Evolutionary conservation across 352 stramenopile species (phyloP).

Genomic region (Stephanocyclus meneghinianus): DNA sequence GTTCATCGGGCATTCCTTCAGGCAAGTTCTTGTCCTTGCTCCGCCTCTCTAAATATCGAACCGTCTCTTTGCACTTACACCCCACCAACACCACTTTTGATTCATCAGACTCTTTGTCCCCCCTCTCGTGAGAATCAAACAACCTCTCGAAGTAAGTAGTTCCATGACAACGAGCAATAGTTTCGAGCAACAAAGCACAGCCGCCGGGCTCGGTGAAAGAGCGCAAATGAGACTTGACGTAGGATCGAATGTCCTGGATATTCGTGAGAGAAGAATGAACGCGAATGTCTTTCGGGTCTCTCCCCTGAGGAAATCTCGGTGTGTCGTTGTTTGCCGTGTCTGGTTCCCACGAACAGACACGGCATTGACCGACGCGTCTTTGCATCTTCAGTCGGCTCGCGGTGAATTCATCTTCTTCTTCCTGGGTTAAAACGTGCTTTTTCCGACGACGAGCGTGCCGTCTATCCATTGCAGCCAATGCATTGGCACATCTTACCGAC

Average conservation of each 20-base stretch:
- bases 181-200: slow-evolving; percentile 79
- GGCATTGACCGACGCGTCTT: slow-evolving; percentile 56
- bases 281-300: slow-evolving; percentile 36
- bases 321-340: slow-evolving; percentile 26
- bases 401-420: slow-evolving; percentile 33
- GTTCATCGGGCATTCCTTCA: slow-evolving; percentile 30
- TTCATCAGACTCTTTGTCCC: background rate
- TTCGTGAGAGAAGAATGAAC: slow-evolving; percentile 63
- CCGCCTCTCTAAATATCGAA: slow-evolving; percentile 26
- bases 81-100: slow-evolving; percentile 1
- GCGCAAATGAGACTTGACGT: slow-evolving; percentile 64
- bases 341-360: slow-evolving; percentile 67
- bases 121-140: background rate
- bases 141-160: background rate
- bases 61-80: slow-evolving; percentile 41
- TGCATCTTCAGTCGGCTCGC: slow-evolving; percentile 38
- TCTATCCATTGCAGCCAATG: slow-evolving; percentile 23
- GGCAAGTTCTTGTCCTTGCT: slow-evolving; percentile 18
- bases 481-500: slow-evolving; percentile 12
- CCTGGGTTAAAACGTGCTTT: slow-evolving; percentile 21
- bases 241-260: slow-evolving; percentile 64
- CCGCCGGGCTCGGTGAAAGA: slow-evolving; percentile 65
- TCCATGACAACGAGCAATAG: slow-evolving; percentile 70
- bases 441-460: slow-evolving; percentile 16
- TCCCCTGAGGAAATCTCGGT: slow-evolving; percentile 23